phyloP scores from a whole-genome alignment of 2,329 filamentous ascomycete genomes.

The Catunica adiposa region DNA sequence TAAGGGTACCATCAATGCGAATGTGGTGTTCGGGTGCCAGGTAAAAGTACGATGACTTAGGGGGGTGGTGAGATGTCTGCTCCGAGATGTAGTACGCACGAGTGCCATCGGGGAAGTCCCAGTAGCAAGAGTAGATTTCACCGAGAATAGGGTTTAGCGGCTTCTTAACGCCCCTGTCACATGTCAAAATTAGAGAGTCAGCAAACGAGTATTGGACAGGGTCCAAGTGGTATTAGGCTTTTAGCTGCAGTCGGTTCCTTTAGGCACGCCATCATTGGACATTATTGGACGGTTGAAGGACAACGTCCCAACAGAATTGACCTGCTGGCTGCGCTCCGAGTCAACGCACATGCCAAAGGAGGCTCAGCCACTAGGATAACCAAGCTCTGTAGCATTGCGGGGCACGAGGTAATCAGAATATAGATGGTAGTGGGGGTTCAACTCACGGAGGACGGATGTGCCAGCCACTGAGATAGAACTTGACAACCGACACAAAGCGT shows the following conservation, averaged over 20 bases:
- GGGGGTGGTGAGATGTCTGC: slow-evolving; percentile 94
- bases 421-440: not conserved
- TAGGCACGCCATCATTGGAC: not conserved
- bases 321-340: not conserved
- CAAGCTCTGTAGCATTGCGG: slow-evolving; percentile 2
- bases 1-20: slow-evolving; percentile 86
- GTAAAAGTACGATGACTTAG: slow-evolving; percentile 98
- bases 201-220: not conserved
- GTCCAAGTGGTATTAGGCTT: not conserved
- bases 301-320: not conserved
- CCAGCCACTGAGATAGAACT: slow-evolving; percentile 97
- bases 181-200: slow-evolving; percentile 6
- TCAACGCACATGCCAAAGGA: not conserved
- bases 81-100: slow-evolving; percentile 91
- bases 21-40: slow-evolving; percentile 90
- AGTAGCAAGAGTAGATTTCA: slow-evolving; percentile 88
- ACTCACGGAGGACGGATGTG: slow-evolving; percentile 90
- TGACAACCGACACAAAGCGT: slow-evolving; percentile 87
- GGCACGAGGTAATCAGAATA: slow-evolving; percentile 6
- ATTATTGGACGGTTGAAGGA: too few relatives aligned
- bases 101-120: slow-evolving; percentile 74
- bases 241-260: not conserved
- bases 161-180: slow-evolving; percentile 79
- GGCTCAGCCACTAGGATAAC: not conserved
- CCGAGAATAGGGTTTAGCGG: slow-evolving; percentile 92